Base-by-base conservation (phyloP, 495 filamentous ascomycete species). In the Choiromyces venosus region DNA sequence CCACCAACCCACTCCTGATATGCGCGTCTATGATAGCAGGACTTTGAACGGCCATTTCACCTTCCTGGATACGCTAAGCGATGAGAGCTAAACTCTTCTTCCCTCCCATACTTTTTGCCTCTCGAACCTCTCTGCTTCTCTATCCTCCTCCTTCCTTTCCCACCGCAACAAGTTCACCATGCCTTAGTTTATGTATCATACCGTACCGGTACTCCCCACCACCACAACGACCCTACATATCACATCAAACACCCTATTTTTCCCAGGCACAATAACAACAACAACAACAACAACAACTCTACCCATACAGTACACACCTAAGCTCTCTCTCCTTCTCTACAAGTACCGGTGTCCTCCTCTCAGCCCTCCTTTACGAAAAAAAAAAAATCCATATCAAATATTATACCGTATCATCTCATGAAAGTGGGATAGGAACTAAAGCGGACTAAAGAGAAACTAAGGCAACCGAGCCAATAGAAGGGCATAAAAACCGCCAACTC, bases 1-100 rank as follows among this genome's bases (percentile, higher is more conserved):
- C 10, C 52, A 61, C 25, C 0, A n/a, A 4, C 10, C 52, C 52
- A 12, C 25, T 10, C 9, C 10, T 0, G 10, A 6, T 8, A 6
- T 56, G n/a, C 8, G 25, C 9, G 46, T 25, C n/a, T 52, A 6
- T 16, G 2, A 16, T 18, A n/a, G 52, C 52, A 16, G n/a, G n/a
- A 10, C 52, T 29, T 1, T 5, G n/a, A 33, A 61, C 25, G 56
- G 40, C 42, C 52, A 66, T 64, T 68, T 61, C 61, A 8, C 37
- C 74, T 46, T 16, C 66, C 37, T 68, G 37, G 74, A 61, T 25
- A 38, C 66, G n/a, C 56, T 69, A 73, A 70, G 75, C 66, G 74
- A 77, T 70, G 69, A 37, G 37, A 65, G 71, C 75, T 46, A 69
- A 77, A 72, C 56, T 76, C 72, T 70, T 35, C 25, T 29, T 70